Evolutionary conservation across 140 eudicot species (phyloP), one percentile per base, ranked within the genome.

Genomic region (Cichorium intybus): DNA sequence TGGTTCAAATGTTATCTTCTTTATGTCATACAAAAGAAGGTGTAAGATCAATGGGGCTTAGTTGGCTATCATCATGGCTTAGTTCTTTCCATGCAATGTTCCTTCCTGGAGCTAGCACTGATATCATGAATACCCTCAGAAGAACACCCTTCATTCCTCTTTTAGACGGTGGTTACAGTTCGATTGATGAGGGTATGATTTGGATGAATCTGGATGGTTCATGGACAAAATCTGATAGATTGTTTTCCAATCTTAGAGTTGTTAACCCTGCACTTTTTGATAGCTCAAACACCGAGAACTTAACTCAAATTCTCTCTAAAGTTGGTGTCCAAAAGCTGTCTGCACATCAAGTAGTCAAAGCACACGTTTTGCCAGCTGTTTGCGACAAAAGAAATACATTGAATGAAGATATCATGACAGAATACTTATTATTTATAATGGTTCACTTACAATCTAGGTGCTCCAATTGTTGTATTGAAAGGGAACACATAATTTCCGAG

Each of bases 91-190:
- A 92, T 70, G 29, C 20, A 50, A 71, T 77, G 86, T 66, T 59
- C 15, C 68, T 76, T 18, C 71, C 53, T 24, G 73, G 64, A 65
- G 68, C 56, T 64, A 91, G 76, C 43, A 51, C 79, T 27, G 87
- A 85, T 79, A 14, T 72, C 29, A 62, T 81, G 24, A 56, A 29
- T 24, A 65, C 64, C 51, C 85, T 92, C 27, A 66, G 45, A 74
- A 85, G 69, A 61, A 28, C 72, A 7, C 89, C 89, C 6, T 92
- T 92, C 77, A 77, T 92, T 78, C 98, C 98, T 47, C 89, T 92
- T 60, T 76, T 82, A 33, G 83, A 83, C 56, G 95, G 89, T 52
- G 58, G 75, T 39, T 85, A 78, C 43, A 48, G 87, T 29, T 83
- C 98, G 14, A 22, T 85, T 47, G 75, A 78, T 23, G 89, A 85